Conservation (phyloP, 2,329 filamentous ascomycete species). For the Xylariomycetidae sp. region DNA sequence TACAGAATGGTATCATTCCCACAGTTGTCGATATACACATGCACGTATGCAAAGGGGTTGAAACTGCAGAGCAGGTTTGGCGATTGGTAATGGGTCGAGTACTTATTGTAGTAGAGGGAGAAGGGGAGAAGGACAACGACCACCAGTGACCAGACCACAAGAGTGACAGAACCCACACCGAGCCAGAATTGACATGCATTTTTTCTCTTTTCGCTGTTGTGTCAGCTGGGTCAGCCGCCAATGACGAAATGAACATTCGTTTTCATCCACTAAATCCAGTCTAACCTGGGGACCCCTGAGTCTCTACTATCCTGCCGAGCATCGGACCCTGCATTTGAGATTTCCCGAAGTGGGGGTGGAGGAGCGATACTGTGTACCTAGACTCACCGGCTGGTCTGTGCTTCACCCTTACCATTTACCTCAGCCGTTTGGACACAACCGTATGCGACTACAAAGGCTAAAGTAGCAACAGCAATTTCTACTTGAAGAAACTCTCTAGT, state of each 20-base stretch:
- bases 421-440: too few species aligned
- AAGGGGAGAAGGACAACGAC: constrained; percentile 3
- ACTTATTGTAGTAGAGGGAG: constrained; percentile 4
- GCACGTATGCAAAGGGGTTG: constrained; percentile 3
- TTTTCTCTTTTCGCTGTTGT: constrained; percentile 12
- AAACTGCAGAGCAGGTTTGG: constrained; percentile 3
- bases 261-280: too few species aligned
- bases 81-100: constrained; percentile 10
- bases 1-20: constrained; percentile 18
- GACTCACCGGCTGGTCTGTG: too few species aligned
- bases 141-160: too few species aligned
- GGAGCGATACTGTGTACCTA: too few species aligned
- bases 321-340: constrained; percentile 19
- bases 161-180: too few species aligned
- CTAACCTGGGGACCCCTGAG: constrained; percentile 6
- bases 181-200: too few species aligned
- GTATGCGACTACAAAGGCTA: too few species aligned
- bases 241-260: constrained; percentile 20
- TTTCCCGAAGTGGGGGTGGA: constrained; percentile 12
- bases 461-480: too few species aligned
- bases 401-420: too few species aligned
- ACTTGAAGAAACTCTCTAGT: too few species aligned
- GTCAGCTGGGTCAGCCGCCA: constrained; percentile 17
- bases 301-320: constrained; percentile 15
- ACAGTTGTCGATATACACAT: constrained; percentile 3